Base-by-base conservation (phyloP, 106 monocot species). In the Apostasia ramifera region DNA sequence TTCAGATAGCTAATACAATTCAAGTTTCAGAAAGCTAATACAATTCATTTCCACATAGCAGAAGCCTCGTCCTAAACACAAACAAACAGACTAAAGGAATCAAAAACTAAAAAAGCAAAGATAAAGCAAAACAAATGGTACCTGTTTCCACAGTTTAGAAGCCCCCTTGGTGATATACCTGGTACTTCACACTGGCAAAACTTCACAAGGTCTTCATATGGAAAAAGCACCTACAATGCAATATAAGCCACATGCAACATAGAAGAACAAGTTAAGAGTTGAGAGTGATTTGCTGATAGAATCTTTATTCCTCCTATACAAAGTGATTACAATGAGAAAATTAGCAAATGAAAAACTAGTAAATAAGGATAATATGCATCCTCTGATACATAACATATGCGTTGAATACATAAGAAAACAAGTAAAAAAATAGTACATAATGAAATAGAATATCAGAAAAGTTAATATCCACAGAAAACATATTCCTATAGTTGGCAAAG, bases 71-170 rank as follows among this genome's bases (percentile, higher is more conserved):
- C 50, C 50, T 50, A 50, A 50, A 50, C 50, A 50, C 8, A 5
- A 4, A 50, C 50, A 50, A 4, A 4, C 50, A 5, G 50, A 4
- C 8, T 50, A 50, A 50, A 5, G 0, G 50, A 4, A 4, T 5
- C 50, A 5, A 5, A 5, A 50, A 50, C 50, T 50, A 50, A 26
- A 26, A 26, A 26, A 26, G 26, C 26, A 26, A 26, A 26, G 26
- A 26, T 26, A 26, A 26, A 26, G 26, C 26, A 26, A 26, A 26
- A 26, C 0, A 26, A 26, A 26, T 26, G 26, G 26, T 77, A 97
- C 97, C 97, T 92, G 76, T 92, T 92, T 58, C 97, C 97, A 83
- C 92, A 97, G 72, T 97, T 97, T 44, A 89, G 50, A 73, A 97
- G 92, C 61, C 97, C 97, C 69, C 97, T 84, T 52, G 92, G 95